These are phyloP conservation scores for Penicillium turbatum DNA, from an alignment of 495 filamentous ascomycete species.

Conservation along the genomic window DNA sequence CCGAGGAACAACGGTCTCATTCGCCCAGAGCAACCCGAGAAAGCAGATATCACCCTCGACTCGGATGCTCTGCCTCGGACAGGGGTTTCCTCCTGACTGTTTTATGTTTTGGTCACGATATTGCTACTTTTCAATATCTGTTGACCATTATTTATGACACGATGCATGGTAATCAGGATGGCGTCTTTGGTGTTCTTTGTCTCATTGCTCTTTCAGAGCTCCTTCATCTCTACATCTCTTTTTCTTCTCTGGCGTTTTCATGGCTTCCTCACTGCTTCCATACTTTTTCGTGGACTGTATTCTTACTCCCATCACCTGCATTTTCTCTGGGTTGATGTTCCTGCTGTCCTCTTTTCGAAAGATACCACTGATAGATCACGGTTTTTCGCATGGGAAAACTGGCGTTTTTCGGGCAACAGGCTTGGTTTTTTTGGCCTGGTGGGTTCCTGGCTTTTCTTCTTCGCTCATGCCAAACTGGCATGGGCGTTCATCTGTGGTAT, in stretches of 20 bases:
- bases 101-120: constrained; percentile 2
- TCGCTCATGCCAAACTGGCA: neutral
- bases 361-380: constrained; percentile 46
- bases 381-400: constrained; percentile 26
- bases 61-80: constrained; percentile 1
- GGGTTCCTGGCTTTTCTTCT: neutral
- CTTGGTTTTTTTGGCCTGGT: neutral
- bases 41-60: neutral
- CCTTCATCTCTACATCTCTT: neutral
- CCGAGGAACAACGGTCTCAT: constrained; percentile 40
- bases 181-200: constrained; percentile 5
- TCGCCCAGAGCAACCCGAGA: constrained; percentile 10
- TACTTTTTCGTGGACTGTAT: constrained; percentile 12
- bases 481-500: neutral
- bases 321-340: constrained; percentile 3
- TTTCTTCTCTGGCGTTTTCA: neutral
- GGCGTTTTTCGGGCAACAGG: constrained; percentile 21
- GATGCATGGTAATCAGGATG: constrained; percentile 17
- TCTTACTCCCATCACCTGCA: constrained; percentile 5
- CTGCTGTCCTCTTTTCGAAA: constrained; percentile 17
- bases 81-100: constrained; percentile 3
- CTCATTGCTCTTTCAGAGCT: neutral
- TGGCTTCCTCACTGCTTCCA: neutral
- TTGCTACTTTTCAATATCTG: constrained; percentile 8
- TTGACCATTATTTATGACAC: constrained; percentile 12